Conservation (phyloP, 164 flowering plant species). For the Berberis thunbergii region DNA sequence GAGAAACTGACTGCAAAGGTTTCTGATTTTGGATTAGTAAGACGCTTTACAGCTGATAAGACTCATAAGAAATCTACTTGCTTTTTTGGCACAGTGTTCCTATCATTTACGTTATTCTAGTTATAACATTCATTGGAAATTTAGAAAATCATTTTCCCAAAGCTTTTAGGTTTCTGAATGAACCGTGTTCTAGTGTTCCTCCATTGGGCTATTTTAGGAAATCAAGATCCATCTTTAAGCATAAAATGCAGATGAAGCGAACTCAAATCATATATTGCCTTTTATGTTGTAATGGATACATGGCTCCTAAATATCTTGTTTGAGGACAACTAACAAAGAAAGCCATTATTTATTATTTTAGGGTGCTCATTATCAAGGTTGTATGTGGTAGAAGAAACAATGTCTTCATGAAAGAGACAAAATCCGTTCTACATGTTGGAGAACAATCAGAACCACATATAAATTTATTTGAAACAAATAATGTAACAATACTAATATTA, state of each 20-base stretch:
- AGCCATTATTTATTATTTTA: not conserved
- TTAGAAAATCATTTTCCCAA: not conserved
- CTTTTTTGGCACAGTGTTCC: constrained; percentile 75
- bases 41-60: constrained; percentile 27
- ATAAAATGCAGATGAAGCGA: not conserved
- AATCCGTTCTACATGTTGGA: constrained; percentile 26
- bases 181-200: too few species aligned
- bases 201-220: not conserved
- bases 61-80: constrained; percentile 58
- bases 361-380: too few species aligned
- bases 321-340: too few species aligned
- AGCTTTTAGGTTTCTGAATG: not conserved
- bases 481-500: too few species aligned
- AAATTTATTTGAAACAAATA: too few species aligned
- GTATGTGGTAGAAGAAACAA: too few species aligned
- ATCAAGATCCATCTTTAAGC: not conserved
- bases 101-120: not conserved
- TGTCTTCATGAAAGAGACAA: constrained; percentile 27
- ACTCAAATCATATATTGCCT: not conserved
- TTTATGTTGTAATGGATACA: constrained; percentile 46
- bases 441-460: too few species aligned
- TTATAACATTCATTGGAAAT: not conserved
- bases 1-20: too few species aligned
- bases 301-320: constrained; percentile 64
- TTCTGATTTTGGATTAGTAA: too few species aligned